A percentile compares a stretch with the other conserved stretches of the same genome.
Conservation (phyloP, 1,139 yeast species). For the Lodderomyces beijingensis region DNA sequence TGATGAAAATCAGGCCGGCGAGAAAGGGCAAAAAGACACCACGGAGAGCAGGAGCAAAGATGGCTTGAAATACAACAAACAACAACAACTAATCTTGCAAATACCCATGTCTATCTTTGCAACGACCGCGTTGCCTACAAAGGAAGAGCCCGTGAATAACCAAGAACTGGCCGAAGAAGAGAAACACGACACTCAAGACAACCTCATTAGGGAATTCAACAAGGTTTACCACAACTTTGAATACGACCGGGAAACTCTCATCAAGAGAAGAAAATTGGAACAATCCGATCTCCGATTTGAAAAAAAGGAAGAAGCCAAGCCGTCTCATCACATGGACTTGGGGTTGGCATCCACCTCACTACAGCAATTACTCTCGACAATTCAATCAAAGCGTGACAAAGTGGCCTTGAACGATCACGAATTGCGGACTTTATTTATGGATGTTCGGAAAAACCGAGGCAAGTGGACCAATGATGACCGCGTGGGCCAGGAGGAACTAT, state of each 20-base stretch:
- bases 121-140: not conserved
- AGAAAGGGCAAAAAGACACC: constrained; percentile 21
- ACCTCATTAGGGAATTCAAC: constrained; percentile 38
- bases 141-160: no score
- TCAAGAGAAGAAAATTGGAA: constrained; percentile 74
- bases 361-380: constrained; percentile 72
- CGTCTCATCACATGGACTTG: constrained; percentile 12
- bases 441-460: constrained; percentile 89
- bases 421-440: constrained; percentile 78
- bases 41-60: constrained; percentile 9
- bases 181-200: constrained; percentile 28
- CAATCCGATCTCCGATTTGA: constrained; percentile 74
- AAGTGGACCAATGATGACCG: constrained; percentile 96
- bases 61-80: constrained; percentile 18
- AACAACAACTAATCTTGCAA: constrained; percentile 27
- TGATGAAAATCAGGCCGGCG: constrained; percentile 40
- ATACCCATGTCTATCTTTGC: constrained; percentile 26
- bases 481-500: constrained; percentile 94
- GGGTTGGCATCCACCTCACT: constrained; percentile 73
- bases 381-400: constrained; percentile 73
- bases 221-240: constrained; percentile 83
- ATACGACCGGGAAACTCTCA: constrained; percentile 71
- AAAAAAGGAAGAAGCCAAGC: constrained; percentile 14
- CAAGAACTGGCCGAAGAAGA: constrained; percentile 5
- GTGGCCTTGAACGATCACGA: constrained; percentile 80